Evolutionary conservation across 495 filamentous ascomycete genomes (phyloP).

Genomic region (Penicillium coprophilum): DNA sequence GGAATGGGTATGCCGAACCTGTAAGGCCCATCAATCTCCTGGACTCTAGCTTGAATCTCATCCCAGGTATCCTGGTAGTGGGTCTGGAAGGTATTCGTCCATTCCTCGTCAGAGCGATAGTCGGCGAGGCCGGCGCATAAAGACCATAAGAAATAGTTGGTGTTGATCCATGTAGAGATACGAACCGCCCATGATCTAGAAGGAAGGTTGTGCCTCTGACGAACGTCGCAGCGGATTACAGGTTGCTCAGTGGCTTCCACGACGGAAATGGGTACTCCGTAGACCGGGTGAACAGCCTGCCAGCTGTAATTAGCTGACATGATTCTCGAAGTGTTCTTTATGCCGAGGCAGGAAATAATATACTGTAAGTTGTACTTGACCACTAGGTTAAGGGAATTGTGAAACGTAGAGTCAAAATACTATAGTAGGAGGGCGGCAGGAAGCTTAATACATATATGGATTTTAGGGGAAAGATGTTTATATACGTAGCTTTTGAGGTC

Average conservation of each 20-base stretch:
- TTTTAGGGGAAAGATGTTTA: background rate
- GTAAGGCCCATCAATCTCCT: background rate
- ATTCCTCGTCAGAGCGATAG: background rate
- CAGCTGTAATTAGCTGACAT: background rate
- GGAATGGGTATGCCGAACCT: background rate
- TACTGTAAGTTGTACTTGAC: background rate
- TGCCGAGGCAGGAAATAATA: background rate
- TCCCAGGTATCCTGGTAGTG: background rate
- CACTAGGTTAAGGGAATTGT: background rate
- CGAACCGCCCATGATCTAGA: background rate
- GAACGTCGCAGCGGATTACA: background rate
- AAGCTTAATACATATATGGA: background rate
- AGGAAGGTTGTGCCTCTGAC: background rate
- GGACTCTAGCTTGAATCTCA: background rate
- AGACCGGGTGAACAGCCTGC: background rate
- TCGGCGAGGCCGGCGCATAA: background rate
- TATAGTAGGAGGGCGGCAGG: background rate
- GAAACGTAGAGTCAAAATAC: background rate
- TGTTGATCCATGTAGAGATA: conserved; percentile 1
- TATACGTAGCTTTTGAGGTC: background rate
- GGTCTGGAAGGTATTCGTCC: background rate
- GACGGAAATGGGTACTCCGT: background rate
- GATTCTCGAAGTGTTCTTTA: background rate
- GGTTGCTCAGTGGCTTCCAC: background rate
- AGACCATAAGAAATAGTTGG: conserved; percentile 7